Percentiles rank a stretch among this genome's conserved stretches.
Evolutionary conservation across 2,329 filamentous ascomycete species (phyloP).

Genomic region (Tolypocladium inflatum): DNA sequence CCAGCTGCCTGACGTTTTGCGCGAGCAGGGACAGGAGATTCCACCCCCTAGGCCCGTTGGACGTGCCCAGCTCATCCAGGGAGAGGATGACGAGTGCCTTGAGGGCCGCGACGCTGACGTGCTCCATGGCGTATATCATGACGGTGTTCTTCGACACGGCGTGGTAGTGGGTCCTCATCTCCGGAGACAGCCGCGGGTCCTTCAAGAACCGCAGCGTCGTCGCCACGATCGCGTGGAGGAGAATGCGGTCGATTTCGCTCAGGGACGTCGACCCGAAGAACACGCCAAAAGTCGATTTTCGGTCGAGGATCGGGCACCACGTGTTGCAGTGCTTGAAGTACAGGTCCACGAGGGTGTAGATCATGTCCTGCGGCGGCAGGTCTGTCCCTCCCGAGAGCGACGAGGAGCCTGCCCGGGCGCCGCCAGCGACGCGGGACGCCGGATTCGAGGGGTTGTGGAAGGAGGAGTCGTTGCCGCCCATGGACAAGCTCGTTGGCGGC

Average conservation of each 20-base stretch:
- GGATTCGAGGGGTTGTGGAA: background rate
- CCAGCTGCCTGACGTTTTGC: conserved; percentile 28
- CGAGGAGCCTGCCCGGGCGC: conserved; percentile 13
- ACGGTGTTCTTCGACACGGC: conserved; percentile 27
- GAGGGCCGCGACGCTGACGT: conserved; percentile 27
- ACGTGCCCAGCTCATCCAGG: conserved; percentile 31
- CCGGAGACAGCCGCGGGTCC: conserved; percentile 25
- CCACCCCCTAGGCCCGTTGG: conserved; percentile 32
- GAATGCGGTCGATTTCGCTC: conserved; percentile 27
- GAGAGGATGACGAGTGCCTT: conserved; percentile 30
- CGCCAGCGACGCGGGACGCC: background rate
- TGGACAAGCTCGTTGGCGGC: background rate
- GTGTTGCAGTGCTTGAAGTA: conserved; percentile 58
- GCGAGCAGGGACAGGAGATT: conserved; percentile 28
- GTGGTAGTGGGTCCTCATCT: conserved; percentile 28
- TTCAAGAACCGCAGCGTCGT: conserved; percentile 32
- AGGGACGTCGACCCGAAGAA: conserved; percentile 31
- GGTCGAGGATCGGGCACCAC: conserved; percentile 40
- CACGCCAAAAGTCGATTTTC: conserved; percentile 28
- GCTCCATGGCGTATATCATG: conserved; percentile 31
- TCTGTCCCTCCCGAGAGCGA: conserved; percentile 31
- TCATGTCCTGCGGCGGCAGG: conserved; percentile 49
- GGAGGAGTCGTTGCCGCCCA: background rate
- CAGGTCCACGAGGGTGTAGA: conserved; percentile 50
- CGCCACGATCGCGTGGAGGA: conserved; percentile 34